Evolutionary conservation across 345 rosid genomes (phyloP).

Genomic region (Mercurialis annua): DNA sequence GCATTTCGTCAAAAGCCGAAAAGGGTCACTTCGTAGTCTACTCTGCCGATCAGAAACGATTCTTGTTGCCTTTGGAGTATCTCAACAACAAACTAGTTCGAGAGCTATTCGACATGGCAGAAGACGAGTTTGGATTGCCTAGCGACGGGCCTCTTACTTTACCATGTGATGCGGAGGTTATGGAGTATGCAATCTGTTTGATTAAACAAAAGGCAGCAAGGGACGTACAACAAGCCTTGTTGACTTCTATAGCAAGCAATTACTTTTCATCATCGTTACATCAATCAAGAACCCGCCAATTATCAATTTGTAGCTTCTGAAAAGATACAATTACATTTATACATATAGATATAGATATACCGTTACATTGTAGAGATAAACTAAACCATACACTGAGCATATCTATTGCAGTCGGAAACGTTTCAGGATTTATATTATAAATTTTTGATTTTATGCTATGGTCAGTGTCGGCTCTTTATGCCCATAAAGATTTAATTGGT

Average conservation of each 20-base stretch:
- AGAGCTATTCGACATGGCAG: too few relatives aligned
- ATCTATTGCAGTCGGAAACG: too few relatives aligned
- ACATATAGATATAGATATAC: too few relatives aligned
- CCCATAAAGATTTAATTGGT: not conserved
- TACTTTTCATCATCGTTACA: not conserved
- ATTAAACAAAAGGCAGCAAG: not conserved
- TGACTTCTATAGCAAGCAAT: not conserved
- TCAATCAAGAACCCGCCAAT: not conserved
- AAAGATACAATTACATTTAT: not conserved
- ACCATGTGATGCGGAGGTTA: slow-evolving; percentile 7
- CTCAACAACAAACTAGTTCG: too few relatives aligned
- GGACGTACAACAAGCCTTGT: not conserved
- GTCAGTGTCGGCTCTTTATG: not conserved
- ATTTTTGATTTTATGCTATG: too few relatives aligned
- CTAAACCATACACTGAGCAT: too few relatives aligned
- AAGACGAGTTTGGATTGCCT: slow-evolving; percentile 7
- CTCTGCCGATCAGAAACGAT: slow-evolving; percentile 6
- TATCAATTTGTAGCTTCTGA: slow-evolving; percentile 13
- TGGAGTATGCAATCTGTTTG: slow-evolving; percentile 1
- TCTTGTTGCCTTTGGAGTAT: not conserved
- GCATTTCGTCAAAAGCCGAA: not conserved
- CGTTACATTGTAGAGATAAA: too few relatives aligned
- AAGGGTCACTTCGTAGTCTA: slow-evolving; percentile 17
- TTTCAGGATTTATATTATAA: too few relatives aligned
- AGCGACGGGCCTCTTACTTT: slow-evolving; percentile 6